phyloP scores from a whole-genome alignment of 495 filamentous ascomycete genomes.

The Aspergillus asperescens region DNA sequence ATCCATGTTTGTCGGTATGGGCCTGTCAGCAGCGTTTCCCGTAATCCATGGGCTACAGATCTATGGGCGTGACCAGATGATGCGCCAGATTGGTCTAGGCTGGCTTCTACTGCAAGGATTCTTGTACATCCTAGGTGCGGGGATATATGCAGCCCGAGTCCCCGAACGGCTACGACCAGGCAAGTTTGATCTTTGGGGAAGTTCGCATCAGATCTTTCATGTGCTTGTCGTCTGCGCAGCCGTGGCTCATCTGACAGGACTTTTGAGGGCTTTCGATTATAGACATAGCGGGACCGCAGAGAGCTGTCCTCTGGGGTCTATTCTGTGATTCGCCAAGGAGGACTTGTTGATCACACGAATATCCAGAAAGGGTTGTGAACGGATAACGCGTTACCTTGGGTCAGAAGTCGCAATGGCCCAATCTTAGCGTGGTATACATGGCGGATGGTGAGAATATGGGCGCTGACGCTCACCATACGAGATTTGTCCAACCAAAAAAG shows the following conservation, averaged over 20 bases:
- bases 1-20: slow-evolving; percentile 85
- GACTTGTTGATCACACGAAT: slow-evolving; percentile 20
- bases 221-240: slow-evolving; percentile 58
- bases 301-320: slow-evolving; percentile 21
- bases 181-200: slow-evolving; percentile 56
- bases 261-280: slow-evolving; percentile 55
- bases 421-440: slow-evolving; percentile 13
- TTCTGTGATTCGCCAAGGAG: slow-evolving; percentile 13
- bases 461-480: slow-evolving; percentile 19
- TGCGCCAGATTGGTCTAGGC: slow-evolving; percentile 69
- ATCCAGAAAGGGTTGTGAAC: slow-evolving; percentile 7
- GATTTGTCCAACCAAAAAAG: slow-evolving; percentile 17
- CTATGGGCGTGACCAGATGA: slow-evolving; percentile 54
- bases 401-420: slow-evolving; percentile 12
- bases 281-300: slow-evolving; percentile 44
- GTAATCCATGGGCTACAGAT: slow-evolving; percentile 64
- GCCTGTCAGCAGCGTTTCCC: slow-evolving; percentile 76
- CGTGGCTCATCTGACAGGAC: slow-evolving; percentile 51
- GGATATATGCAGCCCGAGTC: slow-evolving; percentile 65
- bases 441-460: background rate
- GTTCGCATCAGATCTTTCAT: slow-evolving; percentile 63
- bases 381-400: slow-evolving; percentile 14
- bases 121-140: slow-evolving; percentile 82
- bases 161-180: slow-evolving; percentile 47
- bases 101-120: slow-evolving; percentile 79